phyloP scores from a whole-genome alignment of 345 rosid species.

The Hibiscus mutabilis region DNA sequence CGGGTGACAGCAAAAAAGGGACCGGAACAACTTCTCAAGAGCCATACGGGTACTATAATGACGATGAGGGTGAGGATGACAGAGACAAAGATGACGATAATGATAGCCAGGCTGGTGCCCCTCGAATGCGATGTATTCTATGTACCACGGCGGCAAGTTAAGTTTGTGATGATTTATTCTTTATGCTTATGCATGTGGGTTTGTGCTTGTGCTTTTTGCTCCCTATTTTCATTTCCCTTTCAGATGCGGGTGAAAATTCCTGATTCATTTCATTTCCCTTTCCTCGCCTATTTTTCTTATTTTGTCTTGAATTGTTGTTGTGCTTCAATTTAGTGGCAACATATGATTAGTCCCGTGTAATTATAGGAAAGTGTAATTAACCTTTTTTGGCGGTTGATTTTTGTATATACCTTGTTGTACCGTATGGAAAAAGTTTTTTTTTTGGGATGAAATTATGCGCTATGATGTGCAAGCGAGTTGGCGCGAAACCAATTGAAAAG shows the following conservation, averaged over 20 bases:
- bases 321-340: neutral
- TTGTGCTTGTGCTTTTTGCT: neutral
- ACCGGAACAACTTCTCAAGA: conserved; percentile 21
- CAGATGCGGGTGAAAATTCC: too few relatives aligned
- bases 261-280: neutral
- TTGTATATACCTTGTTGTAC: neutral
- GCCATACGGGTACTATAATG: conserved; percentile 26
- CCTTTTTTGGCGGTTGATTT: conserved; percentile 7
- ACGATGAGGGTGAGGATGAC: conserved; percentile 28
- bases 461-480: too few relatives aligned
- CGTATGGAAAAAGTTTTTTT: neutral
- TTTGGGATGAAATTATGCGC: neutral
- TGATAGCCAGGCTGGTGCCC: conserved; percentile 30
- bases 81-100: conserved; percentile 18
- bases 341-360: neutral
- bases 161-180: conserved; percentile 12
- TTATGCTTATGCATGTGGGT: neutral
- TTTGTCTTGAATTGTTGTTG: neutral
- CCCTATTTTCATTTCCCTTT: neutral
- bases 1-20: conserved; percentile 32
- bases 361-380: conserved; percentile 8
- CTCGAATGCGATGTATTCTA: conserved; percentile 74
- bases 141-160: conserved; percentile 88
- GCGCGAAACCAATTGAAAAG: too few relatives aligned
- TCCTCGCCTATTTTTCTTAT: too few relatives aligned